Conservation (phyloP, 1,284 basidiomycete genomes). For the Dichomitus squalens region DNA sequence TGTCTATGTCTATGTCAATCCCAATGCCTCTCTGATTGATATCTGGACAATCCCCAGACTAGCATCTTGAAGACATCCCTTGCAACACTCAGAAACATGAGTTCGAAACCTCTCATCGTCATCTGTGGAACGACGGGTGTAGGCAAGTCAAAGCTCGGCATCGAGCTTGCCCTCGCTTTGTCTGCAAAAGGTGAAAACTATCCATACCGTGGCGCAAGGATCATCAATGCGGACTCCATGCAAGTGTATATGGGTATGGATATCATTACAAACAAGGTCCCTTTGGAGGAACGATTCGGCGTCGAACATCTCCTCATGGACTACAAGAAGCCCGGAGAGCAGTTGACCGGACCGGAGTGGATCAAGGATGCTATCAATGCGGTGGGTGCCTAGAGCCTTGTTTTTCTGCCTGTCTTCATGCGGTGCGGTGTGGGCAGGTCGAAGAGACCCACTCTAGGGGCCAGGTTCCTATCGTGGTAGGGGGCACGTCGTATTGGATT, state of each 20-base stretch:
- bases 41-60: neutral
- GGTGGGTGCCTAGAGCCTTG: slow-evolving; percentile 45
- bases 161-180: slow-evolving; percentile 80
- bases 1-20: neutral
- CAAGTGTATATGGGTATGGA: slow-evolving; percentile 96
- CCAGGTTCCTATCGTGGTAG: slow-evolving; percentile 87
- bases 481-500: slow-evolving; percentile 97
- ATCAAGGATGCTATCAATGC: slow-evolving; percentile 71
- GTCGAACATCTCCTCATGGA: slow-evolving; percentile 90
- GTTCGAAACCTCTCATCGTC: slow-evolving; percentile 67
- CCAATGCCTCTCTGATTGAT: neutral
- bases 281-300: slow-evolving; percentile 74
- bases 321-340: slow-evolving; percentile 83
- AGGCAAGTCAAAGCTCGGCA: slow-evolving; percentile 92
- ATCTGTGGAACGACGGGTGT: slow-evolving; percentile 97
- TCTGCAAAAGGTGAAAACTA: slow-evolving; percentile 33
- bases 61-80: neutral
- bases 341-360: slow-evolving; percentile 89
- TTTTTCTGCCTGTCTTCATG: neutral
- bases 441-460: slow-evolving; percentile 62
- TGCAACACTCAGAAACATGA: slow-evolving; percentile 17
- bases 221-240: slow-evolving; percentile 98
- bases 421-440: slow-evolving; percentile 49
- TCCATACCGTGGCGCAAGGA: slow-evolving; percentile 63
- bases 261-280: slow-evolving; percentile 95